Conservation (phyloP, 75 land plant species). For the Adiantum capillusveneris region DNA sequence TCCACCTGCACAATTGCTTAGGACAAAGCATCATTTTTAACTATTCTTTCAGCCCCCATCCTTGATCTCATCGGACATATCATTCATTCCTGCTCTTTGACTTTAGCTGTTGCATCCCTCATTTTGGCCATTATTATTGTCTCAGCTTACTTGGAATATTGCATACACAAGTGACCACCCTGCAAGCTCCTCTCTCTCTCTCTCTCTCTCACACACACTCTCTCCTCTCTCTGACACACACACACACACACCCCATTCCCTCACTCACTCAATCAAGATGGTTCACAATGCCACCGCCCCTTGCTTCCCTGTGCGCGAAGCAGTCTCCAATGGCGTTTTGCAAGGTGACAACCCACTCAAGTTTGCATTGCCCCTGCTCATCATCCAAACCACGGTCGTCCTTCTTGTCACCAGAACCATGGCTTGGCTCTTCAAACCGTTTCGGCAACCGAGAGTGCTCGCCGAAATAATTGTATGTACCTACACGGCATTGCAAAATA, state of each 20-base stretch:
- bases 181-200: neutral
- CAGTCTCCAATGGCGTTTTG: slow-evolving; percentile 60
- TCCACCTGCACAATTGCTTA: too few species aligned
- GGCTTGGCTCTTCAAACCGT: slow-evolving; percentile 61
- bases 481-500: neutral
- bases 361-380: slow-evolving; percentile 66
- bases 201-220: neutral
- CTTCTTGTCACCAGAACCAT: slow-evolving; percentile 49
- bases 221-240: neutral
- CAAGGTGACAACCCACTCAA: slow-evolving; percentile 84
- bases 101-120: too few species aligned
- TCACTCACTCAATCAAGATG: neutral
- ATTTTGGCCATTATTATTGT: too few species aligned
- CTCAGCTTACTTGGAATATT: too few species aligned
- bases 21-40: too few species aligned
- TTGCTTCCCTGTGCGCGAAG: slow-evolving; percentile 11
- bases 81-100: too few species aligned
- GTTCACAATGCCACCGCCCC: slow-evolving; percentile 1
- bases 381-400: slow-evolving; percentile 48
- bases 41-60: too few species aligned
- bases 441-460: slow-evolving; percentile 76
- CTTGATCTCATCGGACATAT: too few species aligned
- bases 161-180: neutral
- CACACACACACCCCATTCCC: too few species aligned
- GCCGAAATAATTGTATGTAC: slow-evolving; percentile 75